phyloP scores from a whole-genome alignment of 805 yeast species.

The Torulaspora delbrueckii region DNA sequence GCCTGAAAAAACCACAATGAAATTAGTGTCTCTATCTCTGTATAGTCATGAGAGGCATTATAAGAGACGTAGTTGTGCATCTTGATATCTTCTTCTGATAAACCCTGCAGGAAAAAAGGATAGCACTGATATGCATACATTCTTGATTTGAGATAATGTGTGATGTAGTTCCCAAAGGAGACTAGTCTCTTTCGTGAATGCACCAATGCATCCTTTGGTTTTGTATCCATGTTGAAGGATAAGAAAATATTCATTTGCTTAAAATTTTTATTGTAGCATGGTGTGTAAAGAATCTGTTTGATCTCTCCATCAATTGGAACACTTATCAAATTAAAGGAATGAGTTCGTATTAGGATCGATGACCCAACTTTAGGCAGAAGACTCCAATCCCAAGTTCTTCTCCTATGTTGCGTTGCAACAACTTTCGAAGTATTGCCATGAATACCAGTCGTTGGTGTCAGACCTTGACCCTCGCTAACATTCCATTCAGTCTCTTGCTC shows the following conservation, averaged over 20 bases:
- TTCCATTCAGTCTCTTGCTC: constrained; percentile 2
- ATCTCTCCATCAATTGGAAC: constrained; percentile 25
- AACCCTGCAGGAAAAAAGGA: constrained; percentile 15
- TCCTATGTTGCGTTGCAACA: constrained; percentile 12
- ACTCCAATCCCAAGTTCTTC: constrained; percentile 26
- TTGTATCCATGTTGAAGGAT: constrained; percentile 25
- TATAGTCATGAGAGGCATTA: constrained; percentile 16
- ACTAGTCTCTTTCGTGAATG: constrained; percentile 22
- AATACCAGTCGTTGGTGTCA: constrained; percentile 11
- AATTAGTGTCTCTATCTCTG: constrained; percentile 23
- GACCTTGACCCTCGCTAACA: constrained; percentile 2
- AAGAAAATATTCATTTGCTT: constrained; percentile 25
- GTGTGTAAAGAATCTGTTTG: constrained; percentile 25
- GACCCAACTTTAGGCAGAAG: constrained; percentile 21
- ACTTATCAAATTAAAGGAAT: constrained; percentile 22
- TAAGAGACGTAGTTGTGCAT: constrained; percentile 11
- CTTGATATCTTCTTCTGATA: constrained; percentile 11
- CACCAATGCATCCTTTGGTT: constrained; percentile 19
- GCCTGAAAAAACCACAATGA: constrained; percentile 29
- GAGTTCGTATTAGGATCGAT: constrained; percentile 17
- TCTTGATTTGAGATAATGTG: constrained; percentile 20
- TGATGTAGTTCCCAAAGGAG: constrained; percentile 20
- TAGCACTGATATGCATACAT: constrained; percentile 21
- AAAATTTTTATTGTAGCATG: constrained; percentile 24
- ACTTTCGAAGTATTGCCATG: constrained; percentile 21